A percentile compares a stretch with the other conserved stretches of the same genome.
Evolutionary conservation across 345 rosid species (phyloP).

Genomic region (Cardamine chenopodiifolia): DNA sequence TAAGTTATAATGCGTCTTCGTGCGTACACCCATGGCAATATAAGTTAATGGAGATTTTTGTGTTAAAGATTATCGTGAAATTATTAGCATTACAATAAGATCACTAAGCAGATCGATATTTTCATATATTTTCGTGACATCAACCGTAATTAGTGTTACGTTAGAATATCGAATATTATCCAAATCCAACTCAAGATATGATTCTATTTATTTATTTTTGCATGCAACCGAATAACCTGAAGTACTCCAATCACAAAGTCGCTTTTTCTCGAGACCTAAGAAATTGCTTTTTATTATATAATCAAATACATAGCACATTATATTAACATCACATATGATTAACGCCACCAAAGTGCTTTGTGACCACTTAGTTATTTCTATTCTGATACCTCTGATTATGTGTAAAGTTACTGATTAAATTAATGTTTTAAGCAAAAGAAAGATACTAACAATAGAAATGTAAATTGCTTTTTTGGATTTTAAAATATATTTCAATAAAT

Average conservation of each 20-base stretch:
- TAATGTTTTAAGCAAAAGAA: slow-evolving; percentile 7
- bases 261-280: slow-evolving; percentile 27
- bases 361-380: slow-evolving; percentile 24
- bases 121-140: slow-evolving; percentile 37
- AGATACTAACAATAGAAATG: slow-evolving; percentile 5
- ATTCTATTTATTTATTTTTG: slow-evolving; percentile 27
- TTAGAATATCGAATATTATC: slow-evolving; percentile 40
- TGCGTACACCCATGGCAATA: neutral
- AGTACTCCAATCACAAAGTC: slow-evolving; percentile 46
- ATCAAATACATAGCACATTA: neutral
- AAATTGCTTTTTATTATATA: slow-evolving; percentile 1
- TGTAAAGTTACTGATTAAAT: slow-evolving; percentile 25
- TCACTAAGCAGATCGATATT: slow-evolving; percentile 15
- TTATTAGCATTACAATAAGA: neutral
- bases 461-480: neutral
- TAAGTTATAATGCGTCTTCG: neutral
- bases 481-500: neutral
- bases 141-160: slow-evolving; percentile 31
- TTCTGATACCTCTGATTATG: slow-evolving; percentile 33
- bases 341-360: slow-evolving; percentile 15
- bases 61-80: neutral
- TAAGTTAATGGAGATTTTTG: neutral
- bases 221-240: slow-evolving; percentile 43
- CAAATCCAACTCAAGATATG: slow-evolving; percentile 42
- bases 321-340: slow-evolving; percentile 20